Evolutionary conservation across 2,329 filamentous ascomycete species (phyloP).

Genomic region (Orbilia quercus): DNA sequence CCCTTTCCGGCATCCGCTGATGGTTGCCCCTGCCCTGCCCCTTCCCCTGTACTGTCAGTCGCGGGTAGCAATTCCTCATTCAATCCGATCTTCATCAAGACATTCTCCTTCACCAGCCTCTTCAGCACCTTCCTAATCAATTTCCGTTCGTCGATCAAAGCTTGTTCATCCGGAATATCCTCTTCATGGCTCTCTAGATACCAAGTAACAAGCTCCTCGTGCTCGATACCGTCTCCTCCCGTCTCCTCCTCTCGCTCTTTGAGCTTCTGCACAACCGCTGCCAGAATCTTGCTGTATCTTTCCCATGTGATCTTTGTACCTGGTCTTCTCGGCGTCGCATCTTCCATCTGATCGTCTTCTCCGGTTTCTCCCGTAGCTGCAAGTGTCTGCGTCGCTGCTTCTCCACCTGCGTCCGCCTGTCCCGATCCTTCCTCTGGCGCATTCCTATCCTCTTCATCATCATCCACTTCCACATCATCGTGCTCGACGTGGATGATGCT

Average conservation of each 20-base stretch:
- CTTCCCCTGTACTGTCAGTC: constrained; percentile 67
- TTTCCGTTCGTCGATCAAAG: constrained; percentile 78
- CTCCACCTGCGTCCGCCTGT: constrained; percentile 65
- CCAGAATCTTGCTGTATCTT: constrained; percentile 91
- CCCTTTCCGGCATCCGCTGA: constrained; percentile 46
- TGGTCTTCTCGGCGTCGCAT: constrained; percentile 65
- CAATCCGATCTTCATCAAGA: constrained; percentile 68
- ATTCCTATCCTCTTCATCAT: constrained; percentile 73
- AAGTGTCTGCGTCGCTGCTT: constrained; percentile 60
- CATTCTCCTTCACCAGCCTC: constrained; percentile 87
- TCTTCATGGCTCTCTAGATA: constrained; percentile 92
- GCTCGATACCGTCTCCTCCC: constrained; percentile 81
- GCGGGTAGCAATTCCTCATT: constrained; percentile 88
- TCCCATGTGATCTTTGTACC: constrained; percentile 95
- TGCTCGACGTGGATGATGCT: constrained; percentile 98
- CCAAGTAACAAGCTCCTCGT: constrained; percentile 84
- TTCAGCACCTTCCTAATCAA: constrained; percentile 87
- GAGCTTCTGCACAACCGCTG: constrained; percentile 82
- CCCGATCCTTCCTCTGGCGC: constrained; percentile 66
- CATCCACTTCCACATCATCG: constrained; percentile 94
- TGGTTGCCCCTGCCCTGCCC: constrained; percentile 56
- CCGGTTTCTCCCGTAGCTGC: constrained; percentile 60
- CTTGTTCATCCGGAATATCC: constrained; percentile 82
- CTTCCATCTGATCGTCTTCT: constrained; percentile 63
- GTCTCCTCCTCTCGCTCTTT: constrained; percentile 80